Evolutionary conservation across 768 basidiomycete species (phyloP), one percentile per base, ranked within the genome.

Genomic region (Fomitopsis pulvina): DNA sequence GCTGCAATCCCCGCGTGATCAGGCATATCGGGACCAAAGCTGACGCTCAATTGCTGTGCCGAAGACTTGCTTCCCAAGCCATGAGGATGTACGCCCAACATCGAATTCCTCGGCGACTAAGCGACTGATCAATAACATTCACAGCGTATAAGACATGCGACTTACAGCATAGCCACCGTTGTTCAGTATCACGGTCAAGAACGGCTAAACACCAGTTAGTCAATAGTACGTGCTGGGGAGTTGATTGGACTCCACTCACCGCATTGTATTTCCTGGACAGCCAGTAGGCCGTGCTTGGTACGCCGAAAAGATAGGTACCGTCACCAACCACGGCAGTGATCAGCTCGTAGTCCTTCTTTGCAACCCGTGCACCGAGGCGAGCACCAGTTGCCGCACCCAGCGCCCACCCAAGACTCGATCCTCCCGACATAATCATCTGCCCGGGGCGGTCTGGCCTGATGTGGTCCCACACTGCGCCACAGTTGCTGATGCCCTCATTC

Each of bases 121-220:
- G 25, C 30, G 24, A 28, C 11, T 7, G 28, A 28, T 20, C 43
- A 45, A 24, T 27, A 3, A 28, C 28, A 16, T 24, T 45, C 21
- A 8, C 27, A n/a, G 27, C 12, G 25, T 2, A 47, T 2, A n/a
- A 42, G 18, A 12, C 47, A 18, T n/a, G 24, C 44, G 5, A 60
- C 69, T 53, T 50, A 78, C 76, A 57, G 71, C 79, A 83, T 81
- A 83, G 0, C 82, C 83, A 0, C 83, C 83, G 50, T 87, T 87
- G 60, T 87, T 87, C 12, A 88, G 63, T n/a, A n/a, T n/a, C n/a
- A n/a, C n/a, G n/a, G n/a, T n/a, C n/a, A 87, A 62, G 68, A 85
- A 87, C 12, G 58, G 53, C 53, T 49, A 29, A 20, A n/a, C 14
- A 22, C 14, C n/a, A 21, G 9, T 8, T 1, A 9, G 6, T 48